Conservation (phyloP, 2,329 filamentous ascomycete genomes). For the Phymatotrichopsis omnivora region DNA sequence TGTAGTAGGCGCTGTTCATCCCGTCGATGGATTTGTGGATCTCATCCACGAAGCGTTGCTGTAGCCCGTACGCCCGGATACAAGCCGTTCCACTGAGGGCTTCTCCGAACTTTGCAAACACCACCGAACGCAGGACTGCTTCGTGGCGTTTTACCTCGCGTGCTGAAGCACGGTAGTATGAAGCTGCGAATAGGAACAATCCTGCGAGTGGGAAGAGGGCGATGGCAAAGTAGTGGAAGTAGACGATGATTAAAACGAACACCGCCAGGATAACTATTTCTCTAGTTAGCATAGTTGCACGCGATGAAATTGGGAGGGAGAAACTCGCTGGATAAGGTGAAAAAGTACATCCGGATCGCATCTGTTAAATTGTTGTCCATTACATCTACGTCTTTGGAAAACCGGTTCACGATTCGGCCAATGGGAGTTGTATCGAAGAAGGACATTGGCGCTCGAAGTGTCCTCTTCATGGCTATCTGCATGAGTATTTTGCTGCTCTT, state of each 20-base stretch:
- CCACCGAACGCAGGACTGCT: slow-evolving; percentile 70
- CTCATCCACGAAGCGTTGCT: slow-evolving; percentile 60
- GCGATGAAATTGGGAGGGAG: background rate
- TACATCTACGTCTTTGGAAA: slow-evolving; percentile 88
- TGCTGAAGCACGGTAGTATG: slow-evolving; percentile 83
- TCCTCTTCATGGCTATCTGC: slow-evolving; percentile 64
- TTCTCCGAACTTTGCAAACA: slow-evolving; percentile 88
- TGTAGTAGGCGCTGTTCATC: slow-evolving; percentile 89
- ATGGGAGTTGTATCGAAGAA: slow-evolving; percentile 97
- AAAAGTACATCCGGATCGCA: slow-evolving; percentile 82
- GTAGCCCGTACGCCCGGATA: slow-evolving; percentile 80
- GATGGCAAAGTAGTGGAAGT: slow-evolving; percentile 78
- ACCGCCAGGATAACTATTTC: slow-evolving; percentile 59
- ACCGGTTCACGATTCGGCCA: slow-evolving; percentile 90
- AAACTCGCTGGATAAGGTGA: slow-evolving; percentile 55
- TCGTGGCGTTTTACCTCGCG: slow-evolving; percentile 93
- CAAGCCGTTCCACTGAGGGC: slow-evolving; percentile 72
- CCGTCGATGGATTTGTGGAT: slow-evolving; percentile 68
- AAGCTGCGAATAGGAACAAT: slow-evolving; percentile 69
- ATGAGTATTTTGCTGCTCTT: slow-evolving; percentile 73
- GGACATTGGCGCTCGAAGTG: slow-evolving; percentile 56
- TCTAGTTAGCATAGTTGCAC: background rate
- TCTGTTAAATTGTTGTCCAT: slow-evolving; percentile 92
- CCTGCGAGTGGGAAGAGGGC: slow-evolving; percentile 59
- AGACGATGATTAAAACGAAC: slow-evolving; percentile 86